Base-by-base conservation (phyloP, 176 grass and related monocot genomes). In the Puya raimondii region DNA sequence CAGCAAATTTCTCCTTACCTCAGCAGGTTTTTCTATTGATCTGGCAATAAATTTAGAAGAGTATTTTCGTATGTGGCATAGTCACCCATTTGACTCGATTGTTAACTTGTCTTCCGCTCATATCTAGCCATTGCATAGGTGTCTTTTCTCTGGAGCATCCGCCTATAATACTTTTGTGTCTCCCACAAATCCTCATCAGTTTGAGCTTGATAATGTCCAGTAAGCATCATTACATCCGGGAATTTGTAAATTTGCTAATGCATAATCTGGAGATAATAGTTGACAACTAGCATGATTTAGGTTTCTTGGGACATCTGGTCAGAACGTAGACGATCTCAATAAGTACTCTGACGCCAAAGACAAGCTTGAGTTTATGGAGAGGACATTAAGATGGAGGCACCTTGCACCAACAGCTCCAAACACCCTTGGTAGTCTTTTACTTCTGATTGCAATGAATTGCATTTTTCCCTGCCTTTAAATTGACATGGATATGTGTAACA, bases 331-430 rank as follows among this genome's bases (percentile, higher is more conserved):
- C 61, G 89, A 99, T 65, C 82, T 99, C 48, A 84, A 75, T 65
- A 99, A 86, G 70, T 91, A 99, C 74, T 86, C 87, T 72, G 89
- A 99, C 75, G 89, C 87, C 15, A 90, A 90, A 80, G 87, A 90
- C 75, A 93, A 81, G 64, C 65, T 99, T 53, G 94, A 86, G 26
- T 99, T 90, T 51, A 75, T 93, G 89, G 94, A 99, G 82, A 88
- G 89, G 76, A 99, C 89, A 18, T 70, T 99, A 68, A 88, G 72
- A 75, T 99, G 94, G 94, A 76, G 87, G 12, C 94, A 99, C 79
- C 83, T 91, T 58, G 94, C 90, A 76, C 94, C 94, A 2, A 99
- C 94, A 48, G 94, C 94, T 78, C 94, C 94, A 73, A 99, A 99
- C 74, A 99, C 89, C 12, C 75, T 99, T 70, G 94, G 94, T 93